phyloP scores from a whole-genome alignment of 1,139 yeast species.

The Hansenula sp. region DNA sequence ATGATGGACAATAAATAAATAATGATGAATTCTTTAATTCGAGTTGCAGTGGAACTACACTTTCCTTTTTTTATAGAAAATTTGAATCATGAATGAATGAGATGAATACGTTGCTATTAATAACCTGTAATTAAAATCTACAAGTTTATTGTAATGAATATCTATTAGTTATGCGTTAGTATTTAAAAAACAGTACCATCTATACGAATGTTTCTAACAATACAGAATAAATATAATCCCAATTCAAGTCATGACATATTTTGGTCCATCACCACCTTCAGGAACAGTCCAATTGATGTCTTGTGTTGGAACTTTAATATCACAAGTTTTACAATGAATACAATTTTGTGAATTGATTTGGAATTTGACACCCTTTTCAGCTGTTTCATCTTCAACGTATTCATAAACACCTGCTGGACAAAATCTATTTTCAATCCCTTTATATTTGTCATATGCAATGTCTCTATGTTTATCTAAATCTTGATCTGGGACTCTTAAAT shows the following conservation, averaged over 20 bases:
- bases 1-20: not conserved
- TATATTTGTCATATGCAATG: slow-evolving; percentile 63
- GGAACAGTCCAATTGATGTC: slow-evolving; percentile 95
- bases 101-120: not conserved
- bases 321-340: slow-evolving; percentile 97
- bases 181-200: too few species aligned
- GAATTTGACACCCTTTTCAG: slow-evolving; percentile 64
- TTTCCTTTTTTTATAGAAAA: not conserved
- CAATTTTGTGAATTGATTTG: slow-evolving; percentile 95
- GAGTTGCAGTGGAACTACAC: too few species aligned
- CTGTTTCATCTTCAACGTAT: slow-evolving; percentile 66
- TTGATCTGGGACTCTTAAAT: slow-evolving; percentile 75
- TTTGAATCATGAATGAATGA: not conserved
- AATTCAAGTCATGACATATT: slow-evolving; percentile 44
- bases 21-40: too few species aligned
- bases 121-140: too few species aligned
- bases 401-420: slow-evolving; percentile 99
- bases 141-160: too few species aligned
- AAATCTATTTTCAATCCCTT: slow-evolving; percentile 87
- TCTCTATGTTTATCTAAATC: slow-evolving; percentile 66
- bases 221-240: not conserved
- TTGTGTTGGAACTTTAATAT: slow-evolving; percentile 91
- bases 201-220: too few species aligned
- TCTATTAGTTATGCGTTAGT: too few species aligned
- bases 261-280: slow-evolving; percentile 98